phyloP scores from a whole-genome alignment of 805 yeast species.

The Clavispora santaluciae region DNA sequence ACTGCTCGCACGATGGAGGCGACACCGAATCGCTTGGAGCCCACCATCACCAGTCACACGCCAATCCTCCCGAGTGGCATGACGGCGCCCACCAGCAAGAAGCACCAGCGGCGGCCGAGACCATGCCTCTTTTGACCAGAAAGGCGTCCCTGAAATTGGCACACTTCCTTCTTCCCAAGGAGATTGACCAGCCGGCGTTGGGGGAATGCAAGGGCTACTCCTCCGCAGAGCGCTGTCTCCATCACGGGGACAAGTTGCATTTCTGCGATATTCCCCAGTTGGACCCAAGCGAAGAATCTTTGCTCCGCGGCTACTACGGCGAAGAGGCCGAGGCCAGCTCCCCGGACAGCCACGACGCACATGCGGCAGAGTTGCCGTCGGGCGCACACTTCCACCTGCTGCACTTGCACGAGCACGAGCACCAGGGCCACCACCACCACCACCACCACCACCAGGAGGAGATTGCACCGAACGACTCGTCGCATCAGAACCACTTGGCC shows the following conservation, averaged over 20 bases:
- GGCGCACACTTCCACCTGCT: too few relatives aligned
- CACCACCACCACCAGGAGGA: constrained; percentile 14
- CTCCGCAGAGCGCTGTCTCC: constrained; percentile 34
- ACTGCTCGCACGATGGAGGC: constrained; percentile 65
- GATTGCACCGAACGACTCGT: not conserved
- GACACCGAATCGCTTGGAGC: constrained; percentile 5
- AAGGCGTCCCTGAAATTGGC: constrained; percentile 19
- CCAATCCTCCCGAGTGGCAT: not conserved
- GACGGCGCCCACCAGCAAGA: not conserved
- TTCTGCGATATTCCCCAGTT: constrained; percentile 38
- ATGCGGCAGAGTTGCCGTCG: not conserved
- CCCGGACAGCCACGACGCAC: not conserved
- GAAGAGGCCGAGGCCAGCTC: not conserved
- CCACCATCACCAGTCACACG: not conserved
- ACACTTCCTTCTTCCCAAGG: constrained; percentile 22
- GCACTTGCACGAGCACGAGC: not conserved
- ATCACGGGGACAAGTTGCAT: constrained; percentile 21
- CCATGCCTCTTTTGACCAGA: constrained; percentile 9
- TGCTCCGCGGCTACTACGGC: not conserved
- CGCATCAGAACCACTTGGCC: constrained; percentile 9
- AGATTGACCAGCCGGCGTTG: constrained; percentile 18
- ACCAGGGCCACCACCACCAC: constrained; percentile 18
- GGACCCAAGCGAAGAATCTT: constrained; percentile 1
- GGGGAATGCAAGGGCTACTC: constrained; percentile 49
- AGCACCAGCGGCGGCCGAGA: not conserved